Evolutionary conservation across 495 filamentous ascomycete genomes (phyloP), one percentile per base, ranked within the genome.

Genomic region (Pyronema domesticum): DNA sequence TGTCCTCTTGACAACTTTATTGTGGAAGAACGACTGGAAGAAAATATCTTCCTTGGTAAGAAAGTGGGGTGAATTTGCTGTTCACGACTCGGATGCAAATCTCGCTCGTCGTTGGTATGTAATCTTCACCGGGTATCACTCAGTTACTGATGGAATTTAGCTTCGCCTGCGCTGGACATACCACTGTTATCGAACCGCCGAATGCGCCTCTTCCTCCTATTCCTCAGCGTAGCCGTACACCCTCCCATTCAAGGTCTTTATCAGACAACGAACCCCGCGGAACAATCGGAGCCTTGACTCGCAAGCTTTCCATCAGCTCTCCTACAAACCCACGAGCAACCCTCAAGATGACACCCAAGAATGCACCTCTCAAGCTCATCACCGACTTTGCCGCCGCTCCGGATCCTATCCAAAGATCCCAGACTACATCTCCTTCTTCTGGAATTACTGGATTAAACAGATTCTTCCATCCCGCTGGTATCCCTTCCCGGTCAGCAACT

Each of bases 11-110:
- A 57, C 65, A 14, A 65, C 61, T 65, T 69, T 51, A 48, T 59
- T 66, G 15, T 66, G 63, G 63, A 65, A 63, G 52, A 65, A 56
- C 1, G 88, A 95, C 50, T 98, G 91, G 93, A 83, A 89, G 62
- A 79, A 87, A 34, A 85, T 91, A 66, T 82, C 83, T 42, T 80
- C 84, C 60, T 75, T 98, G 43, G 79, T 96, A 54, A 78, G 85
- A 59, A 86, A 89, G 68, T 98, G 93, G 91, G 91, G 91, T 58
- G 91, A 96, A 62, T 80, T 81, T 68, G 87, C 89, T 47, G 80
- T 95, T 5, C 79, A 85, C 43, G 81, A 89, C 58, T 81, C 82
- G 15, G 84, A 96, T 60, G 81, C 89, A 54, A 81, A 89, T 58
- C 75, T 98, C 40, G 91, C 91, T 33, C 91, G 95, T 44, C 78